Evolutionary conservation across 2,329 filamentous ascomycete species (phyloP), one percentile per base, ranked within the genome.

Genomic region (Orbilia ellipsospora): DNA sequence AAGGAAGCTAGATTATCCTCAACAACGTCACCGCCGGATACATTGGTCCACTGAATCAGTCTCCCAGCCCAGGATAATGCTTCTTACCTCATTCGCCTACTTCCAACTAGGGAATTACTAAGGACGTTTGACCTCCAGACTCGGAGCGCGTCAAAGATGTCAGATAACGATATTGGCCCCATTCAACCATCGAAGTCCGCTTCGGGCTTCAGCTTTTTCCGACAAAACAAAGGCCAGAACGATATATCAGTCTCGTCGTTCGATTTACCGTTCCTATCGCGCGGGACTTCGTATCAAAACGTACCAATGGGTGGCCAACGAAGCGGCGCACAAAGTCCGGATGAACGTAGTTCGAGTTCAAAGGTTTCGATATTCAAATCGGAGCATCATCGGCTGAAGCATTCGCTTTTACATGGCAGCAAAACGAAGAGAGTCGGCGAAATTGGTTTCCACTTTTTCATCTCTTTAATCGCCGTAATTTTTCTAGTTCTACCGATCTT

Each of bases 301-400:
- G 56, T 67, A 3, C 36, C 40, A 26, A 15, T 2, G n/a, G 26
- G 18, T 18, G n/a, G 15, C 6, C 68, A 73, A 31, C 28, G 50
- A 23, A 55, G 28, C 23, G 69, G 55, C 42, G 26, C 31, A n/a
- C 61, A 67, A 44, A 67, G 56, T 40, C 63, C 69, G 1, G 62
- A 66, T 62, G 63, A 55, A 18, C 40, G 69, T 8, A 73, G 69
- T 42, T 64, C 61, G 6, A 56, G 63, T 18, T 52, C 69, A 10
- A 73, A 73, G 20, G 67, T 56, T 15, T 67, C 69, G 18, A 73
- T 73, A 56, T 73, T 73, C 56, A 67, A 66, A 28, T 56, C 62
- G 13, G 69, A 73, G 4, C 62, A 62, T 23, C 62, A 73, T 42
- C 69, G 69, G 3, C 13, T 73, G 26, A 73, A 73, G 51, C 57